These are phyloP conservation scores for Epichloe amarillans DNA, from an alignment of 2,329 filamentous ascomycete genomes.

Conservation along the genomic window DNA sequence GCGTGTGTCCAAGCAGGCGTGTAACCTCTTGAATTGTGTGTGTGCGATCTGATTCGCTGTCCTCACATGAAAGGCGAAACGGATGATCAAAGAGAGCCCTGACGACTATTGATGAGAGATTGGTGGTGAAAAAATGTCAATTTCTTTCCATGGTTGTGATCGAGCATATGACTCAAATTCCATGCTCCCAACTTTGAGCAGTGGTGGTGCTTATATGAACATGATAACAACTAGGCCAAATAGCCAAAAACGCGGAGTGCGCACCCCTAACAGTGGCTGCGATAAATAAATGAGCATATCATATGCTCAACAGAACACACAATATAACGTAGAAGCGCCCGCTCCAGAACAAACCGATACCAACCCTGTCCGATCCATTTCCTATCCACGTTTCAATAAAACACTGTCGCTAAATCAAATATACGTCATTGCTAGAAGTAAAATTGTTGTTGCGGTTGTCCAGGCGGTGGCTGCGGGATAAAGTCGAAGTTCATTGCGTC, in stretches of 20 bases:
- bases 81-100: conserved; percentile 41
- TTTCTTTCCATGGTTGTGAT: no score
- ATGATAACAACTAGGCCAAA: no score
- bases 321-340: neutral
- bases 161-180: no score
- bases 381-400: no score
- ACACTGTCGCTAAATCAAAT: neutral
- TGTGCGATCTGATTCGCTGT: conserved; percentile 4
- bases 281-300: no score
- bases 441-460: conserved; percentile 43
- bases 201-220: no score
- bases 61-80: neutral
- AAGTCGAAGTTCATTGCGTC: conserved; percentile 50
- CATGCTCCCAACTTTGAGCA: no score
- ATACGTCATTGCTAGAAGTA: conserved; percentile 31
- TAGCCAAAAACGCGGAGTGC: no score
- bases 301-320: no score
- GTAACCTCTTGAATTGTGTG: conserved; percentile 24
- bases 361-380: no score
- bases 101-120: conserved; percentile 14
- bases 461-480: conserved; percentile 43
- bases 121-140: neutral
- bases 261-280: no score
- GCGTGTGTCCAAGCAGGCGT: conserved; percentile 14
- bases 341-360: neutral